Percentiles rank a stretch among this genome's conserved stretches.
Evolutionary conservation across 2,329 filamentous ascomycete genomes (phyloP).

Genomic region (Microdochium nivale): DNA sequence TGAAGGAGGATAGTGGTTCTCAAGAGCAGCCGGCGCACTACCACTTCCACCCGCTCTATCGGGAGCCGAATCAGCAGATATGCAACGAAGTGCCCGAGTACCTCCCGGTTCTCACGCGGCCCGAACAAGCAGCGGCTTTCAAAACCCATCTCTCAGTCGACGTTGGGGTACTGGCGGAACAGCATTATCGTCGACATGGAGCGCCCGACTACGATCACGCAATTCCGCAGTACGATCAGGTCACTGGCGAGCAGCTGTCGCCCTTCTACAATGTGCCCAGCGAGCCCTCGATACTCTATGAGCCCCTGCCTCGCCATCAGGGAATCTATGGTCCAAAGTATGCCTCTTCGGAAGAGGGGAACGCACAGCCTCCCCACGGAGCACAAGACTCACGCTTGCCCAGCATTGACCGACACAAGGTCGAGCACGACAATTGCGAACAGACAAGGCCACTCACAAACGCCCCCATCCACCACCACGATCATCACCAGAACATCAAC

Average conservation of each 20-base stretch:
- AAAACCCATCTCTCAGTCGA: background rate
- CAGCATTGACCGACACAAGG: too few relatives aligned
- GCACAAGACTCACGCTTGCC: too few relatives aligned
- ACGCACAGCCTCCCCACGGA: too few relatives aligned
- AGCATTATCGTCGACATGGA: background rate
- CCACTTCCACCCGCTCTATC: too few relatives aligned
- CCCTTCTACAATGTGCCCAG: background rate
- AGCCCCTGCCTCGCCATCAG: background rate
- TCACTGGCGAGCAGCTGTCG: background rate
- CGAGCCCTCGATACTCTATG: background rate
- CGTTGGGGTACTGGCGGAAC: constrained; percentile 6
- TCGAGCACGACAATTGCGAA: background rate
- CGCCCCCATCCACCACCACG: background rate
- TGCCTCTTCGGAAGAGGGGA: too few relatives aligned
- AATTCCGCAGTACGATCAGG: background rate
- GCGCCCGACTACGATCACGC: background rate
- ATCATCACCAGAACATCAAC: background rate
- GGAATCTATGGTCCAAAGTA: background rate
- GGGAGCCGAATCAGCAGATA: too few relatives aligned
- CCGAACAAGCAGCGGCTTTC: background rate
- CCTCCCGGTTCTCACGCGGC: background rate
- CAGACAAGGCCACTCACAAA: background rate
- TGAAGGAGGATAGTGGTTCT: background rate
- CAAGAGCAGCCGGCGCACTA: background rate
- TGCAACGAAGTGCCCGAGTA: too few relatives aligned